A percentile compares a stretch with the other conserved stretches of the same genome.
Conservation (phyloP, 2,329 filamentous ascomycete genomes). For the Colletotrichum musicola region DNA sequence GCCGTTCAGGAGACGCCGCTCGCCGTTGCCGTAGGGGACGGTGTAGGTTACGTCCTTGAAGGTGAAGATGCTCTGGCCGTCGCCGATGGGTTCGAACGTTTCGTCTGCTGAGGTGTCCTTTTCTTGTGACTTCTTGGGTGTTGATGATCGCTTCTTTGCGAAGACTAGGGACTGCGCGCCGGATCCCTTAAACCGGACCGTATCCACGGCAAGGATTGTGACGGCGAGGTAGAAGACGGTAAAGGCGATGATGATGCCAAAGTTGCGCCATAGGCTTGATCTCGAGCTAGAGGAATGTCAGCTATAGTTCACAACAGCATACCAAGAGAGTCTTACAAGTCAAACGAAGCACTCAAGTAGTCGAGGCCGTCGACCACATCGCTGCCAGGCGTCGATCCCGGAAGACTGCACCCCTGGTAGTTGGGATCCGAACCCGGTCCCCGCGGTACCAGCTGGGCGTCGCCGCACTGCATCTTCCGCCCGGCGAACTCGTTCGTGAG, state of each 20-base stretch:
- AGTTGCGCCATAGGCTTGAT: slow-evolving; percentile 79
- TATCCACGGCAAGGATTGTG: slow-evolving; percentile 78
- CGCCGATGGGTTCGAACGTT: slow-evolving; percentile 60
- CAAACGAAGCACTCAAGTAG: slow-evolving; percentile 66
- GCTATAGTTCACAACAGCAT: neutral
- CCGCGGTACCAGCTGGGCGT: slow-evolving; percentile 59
- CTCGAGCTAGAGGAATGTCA: slow-evolving; percentile 47
- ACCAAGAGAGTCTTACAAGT: slow-evolving; percentile 54
- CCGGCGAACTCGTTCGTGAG: slow-evolving; percentile 67
- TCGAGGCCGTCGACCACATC: slow-evolving; percentile 63
- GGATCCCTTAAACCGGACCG: slow-evolving; percentile 66
- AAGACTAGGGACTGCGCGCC: slow-evolving; percentile 38
- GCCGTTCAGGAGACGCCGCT: slow-evolving; percentile 29
- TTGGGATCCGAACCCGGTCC: slow-evolving; percentile 54
- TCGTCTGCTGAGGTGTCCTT: slow-evolving; percentile 46
- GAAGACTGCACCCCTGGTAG: slow-evolving; percentile 68
- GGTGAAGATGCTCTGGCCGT: slow-evolving; percentile 76
- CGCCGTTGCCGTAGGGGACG: slow-evolving; percentile 61
- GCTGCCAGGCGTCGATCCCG: slow-evolving; percentile 63
- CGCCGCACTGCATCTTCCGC: slow-evolving; percentile 62
- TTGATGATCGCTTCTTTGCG: slow-evolving; percentile 6
- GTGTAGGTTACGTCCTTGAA: slow-evolving; percentile 80
- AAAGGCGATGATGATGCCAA: slow-evolving; percentile 82
- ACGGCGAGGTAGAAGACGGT: slow-evolving; percentile 79
- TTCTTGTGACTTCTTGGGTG: slow-evolving; percentile 42